Conservation (phyloP, 345 rosid genomes). For the Luvunga scandens region DNA sequence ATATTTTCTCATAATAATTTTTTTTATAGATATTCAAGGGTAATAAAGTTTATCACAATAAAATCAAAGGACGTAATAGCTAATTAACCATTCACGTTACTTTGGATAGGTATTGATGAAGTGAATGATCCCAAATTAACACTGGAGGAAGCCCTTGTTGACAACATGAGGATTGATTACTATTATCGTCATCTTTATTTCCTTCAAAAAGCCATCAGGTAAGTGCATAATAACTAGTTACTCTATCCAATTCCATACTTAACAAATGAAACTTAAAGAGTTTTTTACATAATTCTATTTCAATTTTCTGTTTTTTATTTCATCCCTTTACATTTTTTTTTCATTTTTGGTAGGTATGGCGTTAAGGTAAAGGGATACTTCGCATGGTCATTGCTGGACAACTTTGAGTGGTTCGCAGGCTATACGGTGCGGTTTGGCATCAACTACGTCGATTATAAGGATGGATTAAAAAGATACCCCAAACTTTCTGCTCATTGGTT, state of each 20-base stretch:
- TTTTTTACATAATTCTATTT: not conserved
- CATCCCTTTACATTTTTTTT: not conserved
- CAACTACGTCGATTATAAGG: constrained; percentile 33
- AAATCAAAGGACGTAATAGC: too few species aligned
- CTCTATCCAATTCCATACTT: not conserved
- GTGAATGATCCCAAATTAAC: constrained; percentile 14
- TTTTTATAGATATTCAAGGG: too few species aligned
- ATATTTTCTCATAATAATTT: too few species aligned
- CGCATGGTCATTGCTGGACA: constrained; percentile 56
- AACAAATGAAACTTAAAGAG: not conserved
- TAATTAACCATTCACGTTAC: not conserved
- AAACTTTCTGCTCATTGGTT: constrained; percentile 28
- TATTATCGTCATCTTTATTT: constrained; percentile 21
- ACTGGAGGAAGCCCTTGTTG: constrained; percentile 18
- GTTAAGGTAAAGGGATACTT: constrained; percentile 45
- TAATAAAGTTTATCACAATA: too few species aligned
- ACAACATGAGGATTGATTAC: constrained; percentile 24
- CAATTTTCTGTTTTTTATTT: not conserved
- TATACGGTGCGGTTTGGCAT: constrained; percentile 41
- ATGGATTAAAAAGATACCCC: constrained; percentile 39
- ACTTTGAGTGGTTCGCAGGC: constrained; percentile 47
- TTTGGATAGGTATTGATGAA: constrained; percentile 17
- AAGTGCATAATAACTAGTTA: not conserved
- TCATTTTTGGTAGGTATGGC: constrained; percentile 16
- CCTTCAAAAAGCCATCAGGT: constrained; percentile 23